Conservation (phyloP, 1,139 yeast genomes). For the Suhomyces yuchorum region DNA sequence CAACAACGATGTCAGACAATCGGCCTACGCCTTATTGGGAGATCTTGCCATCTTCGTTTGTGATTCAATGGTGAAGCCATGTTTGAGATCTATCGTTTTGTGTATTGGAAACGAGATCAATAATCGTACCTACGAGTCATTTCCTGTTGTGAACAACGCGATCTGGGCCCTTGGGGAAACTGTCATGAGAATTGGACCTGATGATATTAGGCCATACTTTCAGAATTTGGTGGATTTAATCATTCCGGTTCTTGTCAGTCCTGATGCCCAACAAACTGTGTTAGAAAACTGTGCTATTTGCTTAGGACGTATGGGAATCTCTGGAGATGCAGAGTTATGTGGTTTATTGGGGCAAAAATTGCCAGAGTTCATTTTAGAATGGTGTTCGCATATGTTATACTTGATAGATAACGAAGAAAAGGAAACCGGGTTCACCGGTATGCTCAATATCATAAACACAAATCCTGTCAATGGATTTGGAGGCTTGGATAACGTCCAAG, state of each 20-base stretch:
- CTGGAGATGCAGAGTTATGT: slow-evolving; percentile 57
- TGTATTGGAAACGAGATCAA: slow-evolving; percentile 70
- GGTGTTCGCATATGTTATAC: slow-evolving; percentile 68
- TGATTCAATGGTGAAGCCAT: slow-evolving; percentile 56
- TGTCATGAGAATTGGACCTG: slow-evolving; percentile 55
- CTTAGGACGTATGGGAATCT: slow-evolving; percentile 81
- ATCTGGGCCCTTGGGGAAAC: slow-evolving; percentile 94
- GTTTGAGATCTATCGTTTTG: slow-evolving; percentile 58
- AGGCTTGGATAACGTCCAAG: slow-evolving; percentile 46
- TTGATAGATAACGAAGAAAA: slow-evolving; percentile 79
- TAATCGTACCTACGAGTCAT: slow-evolving; percentile 50
- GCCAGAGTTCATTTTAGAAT: slow-evolving; percentile 56
- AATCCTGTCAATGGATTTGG: slow-evolving; percentile 69
- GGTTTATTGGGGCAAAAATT: slow-evolving; percentile 59
- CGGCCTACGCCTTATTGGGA: slow-evolving; percentile 87
- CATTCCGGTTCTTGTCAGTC: slow-evolving; percentile 62
- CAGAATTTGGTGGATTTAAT: slow-evolving; percentile 61
- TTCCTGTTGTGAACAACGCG: slow-evolving; percentile 82
- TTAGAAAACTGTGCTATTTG: slow-evolving; percentile 92
- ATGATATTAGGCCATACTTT: slow-evolving; percentile 60
- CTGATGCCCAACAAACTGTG: slow-evolving; percentile 63
- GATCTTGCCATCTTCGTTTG: slow-evolving; percentile 74
- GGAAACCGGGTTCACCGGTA: slow-evolving; percentile 76
- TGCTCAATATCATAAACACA: slow-evolving; percentile 62
- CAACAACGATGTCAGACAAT: slow-evolving; percentile 84